Conservation (phyloP, 768 basidiomycete genomes). For the Leucogyrophana mollusca region DNA sequence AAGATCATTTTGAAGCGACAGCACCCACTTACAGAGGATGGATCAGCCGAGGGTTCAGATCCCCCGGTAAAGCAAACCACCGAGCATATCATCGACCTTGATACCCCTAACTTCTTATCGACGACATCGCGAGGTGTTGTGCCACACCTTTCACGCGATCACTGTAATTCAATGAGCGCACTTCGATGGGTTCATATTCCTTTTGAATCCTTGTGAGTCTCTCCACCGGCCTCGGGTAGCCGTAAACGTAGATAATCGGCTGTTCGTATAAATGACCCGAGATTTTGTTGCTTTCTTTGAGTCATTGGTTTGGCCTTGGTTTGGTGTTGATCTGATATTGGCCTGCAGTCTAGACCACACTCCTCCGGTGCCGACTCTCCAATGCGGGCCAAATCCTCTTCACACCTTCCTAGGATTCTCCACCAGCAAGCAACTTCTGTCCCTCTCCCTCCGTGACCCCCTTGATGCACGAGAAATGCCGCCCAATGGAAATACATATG, state of each 20-base stretch:
- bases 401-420: constrained; percentile 65
- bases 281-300: no score
- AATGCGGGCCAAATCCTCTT: constrained; percentile 50
- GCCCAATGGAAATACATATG: constrained; percentile 58
- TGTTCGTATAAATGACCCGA: not conserved
- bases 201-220: constrained; percentile 79
- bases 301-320: not conserved
- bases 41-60: no score
- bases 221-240: constrained; percentile 10
- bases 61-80: no score
- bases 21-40: no score
- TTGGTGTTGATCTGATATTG: not conserved
- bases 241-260: constrained; percentile 11
- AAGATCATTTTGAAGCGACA: constrained; percentile 16
- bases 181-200: constrained; percentile 68
- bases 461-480: constrained; percentile 67
- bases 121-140: constrained; percentile 72
- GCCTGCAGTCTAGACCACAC: constrained; percentile 56
- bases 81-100: constrained; percentile 34
- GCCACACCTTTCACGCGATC: constrained; percentile 71
- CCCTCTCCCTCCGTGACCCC: constrained; percentile 66
- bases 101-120: constrained; percentile 62
- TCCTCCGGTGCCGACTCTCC: constrained; percentile 66
- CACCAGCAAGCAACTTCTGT: constrained; percentile 46
- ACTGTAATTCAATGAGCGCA: constrained; percentile 42